Evolutionary conservation across 2,329 filamentous ascomycete species (phyloP).

Genomic region (Trichocomaceae sp.): DNA sequence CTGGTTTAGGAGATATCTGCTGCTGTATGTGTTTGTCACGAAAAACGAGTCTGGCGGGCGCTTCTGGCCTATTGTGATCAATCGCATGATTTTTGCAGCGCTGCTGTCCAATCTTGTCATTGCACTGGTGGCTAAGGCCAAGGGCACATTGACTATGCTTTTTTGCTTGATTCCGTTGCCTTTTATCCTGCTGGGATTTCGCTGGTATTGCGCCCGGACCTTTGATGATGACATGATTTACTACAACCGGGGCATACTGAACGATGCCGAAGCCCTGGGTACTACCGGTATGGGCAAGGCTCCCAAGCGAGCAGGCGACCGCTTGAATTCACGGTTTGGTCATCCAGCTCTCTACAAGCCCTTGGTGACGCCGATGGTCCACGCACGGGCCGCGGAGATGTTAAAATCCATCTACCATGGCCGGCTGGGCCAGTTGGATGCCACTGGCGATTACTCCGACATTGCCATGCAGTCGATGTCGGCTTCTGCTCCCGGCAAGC

Average conservation of each 20-base stretch:
- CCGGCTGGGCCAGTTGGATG: conserved; percentile 54
- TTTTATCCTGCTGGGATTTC: conserved; percentile 74
- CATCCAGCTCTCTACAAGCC: conserved; percentile 86
- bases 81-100: conserved; percentile 78
- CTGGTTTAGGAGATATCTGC: conserved; percentile 87
- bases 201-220: conserved; percentile 66
- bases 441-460: conserved; percentile 57
- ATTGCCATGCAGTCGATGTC: conserved; percentile 75
- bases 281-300: conserved; percentile 25
- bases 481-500: conserved; percentile 51
- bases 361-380: conserved; percentile 90
- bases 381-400: conserved; percentile 79
- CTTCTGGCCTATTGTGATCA: conserved; percentile 88
- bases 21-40: conserved; percentile 91
- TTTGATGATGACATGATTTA: conserved; percentile 79
- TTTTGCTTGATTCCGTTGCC: conserved; percentile 67
- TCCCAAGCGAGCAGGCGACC: conserved; percentile 45
- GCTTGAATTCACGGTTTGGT: conserved; percentile 73
- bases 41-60: conserved; percentile 93
- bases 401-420: conserved; percentile 82
- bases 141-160: conserved; percentile 60
- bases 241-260: conserved; percentile 62
- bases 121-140: conserved; percentile 67
- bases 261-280: conserved; percentile 42
- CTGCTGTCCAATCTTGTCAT: conserved; percentile 74